Percentiles rank a stretch among this genome's conserved stretches.
Conservation (phyloP, 768 basidiomycete genomes). For the Mycena albidolilacea region DNA sequence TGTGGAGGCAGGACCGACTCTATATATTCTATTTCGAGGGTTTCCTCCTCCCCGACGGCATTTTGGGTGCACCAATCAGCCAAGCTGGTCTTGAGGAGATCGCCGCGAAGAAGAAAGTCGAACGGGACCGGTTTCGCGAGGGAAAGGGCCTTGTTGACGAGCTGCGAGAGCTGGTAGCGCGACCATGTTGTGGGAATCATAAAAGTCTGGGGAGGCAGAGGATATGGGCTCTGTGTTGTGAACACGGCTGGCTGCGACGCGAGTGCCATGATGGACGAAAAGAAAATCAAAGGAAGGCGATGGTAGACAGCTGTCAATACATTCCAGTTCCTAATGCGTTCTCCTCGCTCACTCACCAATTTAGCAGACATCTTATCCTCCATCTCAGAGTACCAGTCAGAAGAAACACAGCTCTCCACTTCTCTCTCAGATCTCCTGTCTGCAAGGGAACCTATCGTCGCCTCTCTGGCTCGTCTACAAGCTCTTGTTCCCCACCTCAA, state of each 20-base stretch:
- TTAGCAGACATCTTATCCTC: conserved; percentile 81
- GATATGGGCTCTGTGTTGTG: conserved; percentile 80
- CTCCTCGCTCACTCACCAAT: conserved; percentile 64
- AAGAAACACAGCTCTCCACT: conserved; percentile 83
- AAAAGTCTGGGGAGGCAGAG: conserved; percentile 89
- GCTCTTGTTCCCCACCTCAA: conserved; percentile 75
- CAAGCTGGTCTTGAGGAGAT: conserved; percentile 79
- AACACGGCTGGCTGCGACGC: conserved; percentile 70
- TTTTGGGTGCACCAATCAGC: conserved; percentile 83
- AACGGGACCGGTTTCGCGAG: conserved; percentile 86
- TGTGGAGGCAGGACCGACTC: conserved; percentile 91
- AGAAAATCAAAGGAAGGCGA: neutral
- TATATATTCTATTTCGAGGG: conserved; percentile 93
- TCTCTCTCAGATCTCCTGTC: conserved; percentile 81
- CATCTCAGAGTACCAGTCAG: conserved; percentile 80
- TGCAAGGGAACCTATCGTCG: conserved; percentile 74
- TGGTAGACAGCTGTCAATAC: neutral
- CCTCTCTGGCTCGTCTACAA: conserved; percentile 74
- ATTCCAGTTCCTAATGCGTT: conserved; percentile 29
- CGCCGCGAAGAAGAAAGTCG: conserved; percentile 92
- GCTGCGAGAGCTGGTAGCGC: conserved; percentile 96
- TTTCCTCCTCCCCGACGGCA: conserved; percentile 88
- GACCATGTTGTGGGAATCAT: conserved; percentile 93
- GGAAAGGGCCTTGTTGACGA: conserved; percentile 94
- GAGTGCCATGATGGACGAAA: conserved; percentile 32